Conservation (phyloP, 768 basidiomycete species). For the Cystobasidium ongulense region DNA sequence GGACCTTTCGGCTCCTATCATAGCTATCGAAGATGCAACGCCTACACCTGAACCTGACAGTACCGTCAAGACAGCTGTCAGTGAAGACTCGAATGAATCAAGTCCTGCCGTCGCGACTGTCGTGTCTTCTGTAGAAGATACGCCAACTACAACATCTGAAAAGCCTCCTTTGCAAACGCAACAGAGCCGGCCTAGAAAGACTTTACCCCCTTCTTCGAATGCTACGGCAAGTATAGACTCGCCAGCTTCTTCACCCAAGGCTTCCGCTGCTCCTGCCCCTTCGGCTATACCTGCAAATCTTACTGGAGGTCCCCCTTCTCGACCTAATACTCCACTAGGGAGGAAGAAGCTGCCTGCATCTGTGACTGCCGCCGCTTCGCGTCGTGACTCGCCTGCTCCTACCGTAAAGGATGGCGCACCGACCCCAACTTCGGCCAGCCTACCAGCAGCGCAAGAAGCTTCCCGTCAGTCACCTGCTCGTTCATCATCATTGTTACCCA, state of each 20-base stretch:
- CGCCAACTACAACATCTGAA: not conserved
- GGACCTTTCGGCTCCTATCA: not conserved
- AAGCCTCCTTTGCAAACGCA: not conserved
- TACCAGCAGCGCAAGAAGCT: not conserved
- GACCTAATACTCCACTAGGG: constrained; percentile 4
- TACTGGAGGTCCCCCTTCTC: not conserved
- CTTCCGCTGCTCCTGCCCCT: not conserved
- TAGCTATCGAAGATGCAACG: not conserved
- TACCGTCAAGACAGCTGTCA: not conserved
- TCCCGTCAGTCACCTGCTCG: not conserved
- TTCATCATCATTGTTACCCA: not conserved
- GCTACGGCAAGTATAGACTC: not conserved
- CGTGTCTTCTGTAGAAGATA: not conserved
- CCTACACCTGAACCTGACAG: not conserved
- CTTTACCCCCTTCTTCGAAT: constrained; percentile 7
- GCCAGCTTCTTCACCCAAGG: not conserved
- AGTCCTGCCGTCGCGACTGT: no score
- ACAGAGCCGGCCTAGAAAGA: not conserved
- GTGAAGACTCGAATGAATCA: not conserved
- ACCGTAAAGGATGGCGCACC: not conserved
- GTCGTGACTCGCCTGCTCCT: not conserved
- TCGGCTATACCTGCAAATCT: not conserved
- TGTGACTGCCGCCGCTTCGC: not conserved
- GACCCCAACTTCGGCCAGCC: not conserved
- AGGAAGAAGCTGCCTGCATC: constrained; percentile 27